A percentile compares a stretch with the other conserved stretches of the same genome.
Conservation (phyloP, 2,329 filamentous ascomycete species). For the Cladosporium sp. region DNA sequence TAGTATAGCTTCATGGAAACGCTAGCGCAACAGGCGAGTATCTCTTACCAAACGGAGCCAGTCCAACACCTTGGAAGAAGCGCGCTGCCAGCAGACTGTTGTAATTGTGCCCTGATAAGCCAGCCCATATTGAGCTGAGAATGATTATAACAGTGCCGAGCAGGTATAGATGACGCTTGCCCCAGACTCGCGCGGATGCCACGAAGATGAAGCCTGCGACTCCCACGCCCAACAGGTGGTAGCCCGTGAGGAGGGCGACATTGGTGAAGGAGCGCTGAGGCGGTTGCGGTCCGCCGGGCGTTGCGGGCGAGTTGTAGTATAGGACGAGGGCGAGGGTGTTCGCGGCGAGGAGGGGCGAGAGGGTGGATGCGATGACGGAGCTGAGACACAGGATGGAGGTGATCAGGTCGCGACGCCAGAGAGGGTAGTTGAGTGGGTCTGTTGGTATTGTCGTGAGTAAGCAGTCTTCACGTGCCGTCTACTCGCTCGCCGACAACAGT, state of each 20-base stretch:
- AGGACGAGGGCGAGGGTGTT: conserved; percentile 78
- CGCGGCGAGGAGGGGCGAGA: conserved; percentile 83
- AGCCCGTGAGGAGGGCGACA: conserved; percentile 80
- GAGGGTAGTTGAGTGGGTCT: conserved; percentile 69
- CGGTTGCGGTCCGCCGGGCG: neutral
- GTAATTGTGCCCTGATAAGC: conserved; percentile 67
- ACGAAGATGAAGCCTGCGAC: conserved; percentile 82
- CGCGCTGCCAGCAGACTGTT: conserved; percentile 73
- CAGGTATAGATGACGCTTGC: conserved; percentile 85
- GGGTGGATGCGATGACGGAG: conserved; percentile 78
- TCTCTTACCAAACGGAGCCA: conserved; percentile 67
- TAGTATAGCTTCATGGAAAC: neutral
- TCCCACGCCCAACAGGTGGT: conserved; percentile 81
- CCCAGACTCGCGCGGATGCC: conserved; percentile 84
- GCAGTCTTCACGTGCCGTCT: neutral
- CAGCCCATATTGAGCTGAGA: conserved; percentile 75
- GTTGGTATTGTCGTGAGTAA: neutral
- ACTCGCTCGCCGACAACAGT: conserved; percentile 44
- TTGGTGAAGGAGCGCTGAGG: conserved; percentile 62
- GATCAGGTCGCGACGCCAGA: conserved; percentile 82
- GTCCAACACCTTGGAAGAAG: conserved; percentile 80
- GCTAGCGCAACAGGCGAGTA: neutral
- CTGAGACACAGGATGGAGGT: conserved; percentile 75
- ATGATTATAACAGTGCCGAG: conserved; percentile 74
- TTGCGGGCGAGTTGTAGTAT: conserved; percentile 51